phyloP scores from a whole-genome alignment of 2,329 filamentous ascomycete genomes.

The Boeremia lycopersici region DNA sequence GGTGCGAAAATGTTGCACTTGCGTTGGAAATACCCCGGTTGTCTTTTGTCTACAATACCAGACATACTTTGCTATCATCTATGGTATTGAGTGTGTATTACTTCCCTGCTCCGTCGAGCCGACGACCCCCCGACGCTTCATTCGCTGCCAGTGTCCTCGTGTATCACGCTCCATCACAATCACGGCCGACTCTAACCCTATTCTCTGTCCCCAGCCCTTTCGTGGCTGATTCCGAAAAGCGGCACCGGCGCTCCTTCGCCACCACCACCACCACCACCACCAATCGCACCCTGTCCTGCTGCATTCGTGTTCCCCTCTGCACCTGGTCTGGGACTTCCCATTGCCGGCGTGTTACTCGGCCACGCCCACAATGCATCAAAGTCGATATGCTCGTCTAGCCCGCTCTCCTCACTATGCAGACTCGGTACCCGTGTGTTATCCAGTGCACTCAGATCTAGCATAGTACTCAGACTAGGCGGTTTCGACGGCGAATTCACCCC shows the following conservation, averaged over 20 bases:
- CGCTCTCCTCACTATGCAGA: constrained; percentile 41
- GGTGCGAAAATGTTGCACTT: neutral
- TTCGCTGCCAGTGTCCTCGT: neutral
- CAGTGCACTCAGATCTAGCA: constrained; percentile 47
- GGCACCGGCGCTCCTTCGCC: constrained; percentile 33
- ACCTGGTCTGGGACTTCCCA: constrained; percentile 33
- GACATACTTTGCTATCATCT: neutral
- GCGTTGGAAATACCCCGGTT: constrained; percentile 17
- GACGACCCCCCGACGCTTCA: neutral
- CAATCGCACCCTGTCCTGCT: constrained; percentile 35
- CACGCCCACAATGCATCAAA: constrained; percentile 51
- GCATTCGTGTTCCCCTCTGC: constrained; percentile 17
- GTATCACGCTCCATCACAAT: neutral
- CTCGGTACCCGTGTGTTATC: constrained; percentile 42
- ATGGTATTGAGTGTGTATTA: neutral
- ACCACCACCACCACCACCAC: constrained; percentile 1
- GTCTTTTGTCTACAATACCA: constrained; percentile 7
- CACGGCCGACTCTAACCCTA: neutral
- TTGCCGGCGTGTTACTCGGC: constrained; percentile 45
- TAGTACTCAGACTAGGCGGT: constrained; percentile 39
- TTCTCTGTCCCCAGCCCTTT: constrained; percentile 8
- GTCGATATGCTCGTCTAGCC: constrained; percentile 49
- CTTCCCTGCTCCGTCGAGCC: neutral
- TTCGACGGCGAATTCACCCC: constrained; percentile 20
- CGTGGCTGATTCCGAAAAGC: constrained; percentile 40